Base-by-base conservation (phyloP, 2,329 filamentous ascomycete species). In the Penicillium corylophilum region DNA sequence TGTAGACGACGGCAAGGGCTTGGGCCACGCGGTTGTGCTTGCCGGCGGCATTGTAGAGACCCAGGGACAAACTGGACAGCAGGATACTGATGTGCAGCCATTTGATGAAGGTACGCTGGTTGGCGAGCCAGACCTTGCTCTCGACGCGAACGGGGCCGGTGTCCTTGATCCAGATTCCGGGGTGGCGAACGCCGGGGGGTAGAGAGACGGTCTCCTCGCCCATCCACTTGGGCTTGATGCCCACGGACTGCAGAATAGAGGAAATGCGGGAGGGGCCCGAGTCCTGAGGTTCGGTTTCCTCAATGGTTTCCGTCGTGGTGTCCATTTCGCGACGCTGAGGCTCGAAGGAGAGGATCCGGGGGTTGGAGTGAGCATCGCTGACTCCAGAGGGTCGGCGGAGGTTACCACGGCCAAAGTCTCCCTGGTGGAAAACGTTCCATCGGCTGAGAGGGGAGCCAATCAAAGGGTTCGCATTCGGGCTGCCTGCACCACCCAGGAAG, bases 41-140 rank as follows among this genome's bases (percentile, higher is more conserved):
- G 6, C 89, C 89, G 0, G 92, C 92, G 0, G 93, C 90, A 62
- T 95, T 93, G 75, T 93, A 96, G 24, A 99, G 77, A 20, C 87
- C 89, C 12, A 99, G 77, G 0, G 90, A 89, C 26, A 99, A 75
- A 20, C 87, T 86, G 33, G 91, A 92, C 22, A 99, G 84, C 13
- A 99, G 80, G 44, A 99, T 84, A 55, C 85, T 87, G 65, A 99
- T 91, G 71, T 97, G 92, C 77, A 97, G 90, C 94, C 94, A 99
- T 73, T 96, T 97, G 72, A 99, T 87, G 70, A 96, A 99, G 0
- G 94, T 99, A 55, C 94, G 87, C 75, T 99, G 93, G 73, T 99
- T 99, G 48, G 94, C 94, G 51, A 99, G 86, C 93, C 94, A 99
- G 26, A 99, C 93, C 74, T 99, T 99, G 55, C 90, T 91, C 76